Evolutionary conservation across 768 basidiomycete genomes (phyloP), one percentile per base, ranked within the genome.

Genomic region (Gymnopilus junonius): DNA sequence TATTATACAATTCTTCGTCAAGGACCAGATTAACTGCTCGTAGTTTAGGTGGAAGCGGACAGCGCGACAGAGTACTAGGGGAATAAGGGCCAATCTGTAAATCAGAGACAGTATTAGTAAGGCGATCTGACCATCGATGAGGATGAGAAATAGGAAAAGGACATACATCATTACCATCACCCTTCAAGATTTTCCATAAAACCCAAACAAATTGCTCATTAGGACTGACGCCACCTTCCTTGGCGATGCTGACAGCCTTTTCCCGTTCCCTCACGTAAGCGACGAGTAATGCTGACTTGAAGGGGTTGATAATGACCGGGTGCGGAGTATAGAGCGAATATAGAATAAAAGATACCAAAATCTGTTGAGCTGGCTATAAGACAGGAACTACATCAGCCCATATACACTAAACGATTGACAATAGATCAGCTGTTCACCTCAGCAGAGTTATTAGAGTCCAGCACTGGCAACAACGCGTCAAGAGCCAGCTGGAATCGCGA

Each of bases 171-270:
- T 86, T 87, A 20, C 92, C 92, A 71, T 93, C 91, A 56, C 92
- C 92, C 73, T 87, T 91, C 58, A 93, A 77, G 60, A 93, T 90
- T 77, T 93, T 93, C 91, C 91, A 93, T 63, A 93, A 79, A 45
- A 93, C 92, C 91, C 92, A 93, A 39, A 93, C 89, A 53, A 93
- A 78, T 69, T 92, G 92, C 70, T 93, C 91, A 72, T 87, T 91
- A 55, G 85, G 81, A 62, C 81, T 80, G 27, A 83, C 81, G 20
- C 77, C 80, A n/a, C 80, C 80, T 17, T 77, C 73, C 34, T 79
- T 78, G n/a, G 87, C 78, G 55, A 85, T 72, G 54, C 71, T 76
- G 53, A 84, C 76, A 21, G 91, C 90, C 69, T 80, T 78, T 68
- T 87, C 85, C 68, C 89, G 80, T 76, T 93, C 92, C 71, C 82